Evolutionary conservation across 2,329 filamentous ascomycete species (phyloP).

Genomic region (Lecanicillium sp.): DNA sequence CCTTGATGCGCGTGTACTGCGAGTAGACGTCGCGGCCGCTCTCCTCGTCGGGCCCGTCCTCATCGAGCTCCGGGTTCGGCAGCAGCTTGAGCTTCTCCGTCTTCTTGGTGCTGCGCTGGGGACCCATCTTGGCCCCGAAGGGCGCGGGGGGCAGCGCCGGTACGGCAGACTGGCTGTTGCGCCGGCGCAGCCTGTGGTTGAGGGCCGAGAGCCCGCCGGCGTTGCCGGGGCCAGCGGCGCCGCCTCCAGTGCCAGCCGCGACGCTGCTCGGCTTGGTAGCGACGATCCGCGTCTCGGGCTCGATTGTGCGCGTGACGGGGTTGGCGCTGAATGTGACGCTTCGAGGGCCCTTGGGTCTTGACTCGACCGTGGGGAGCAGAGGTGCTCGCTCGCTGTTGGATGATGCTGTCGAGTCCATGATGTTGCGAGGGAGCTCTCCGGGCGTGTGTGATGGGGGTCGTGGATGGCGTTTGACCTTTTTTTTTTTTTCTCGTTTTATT

Average conservation of each 20-base stretch:
- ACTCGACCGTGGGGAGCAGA: conserved; percentile 27
- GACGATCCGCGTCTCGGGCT: conserved; percentile 34
- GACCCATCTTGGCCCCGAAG: conserved; percentile 68
- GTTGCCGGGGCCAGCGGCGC: conserved; percentile 4
- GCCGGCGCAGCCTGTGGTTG: conserved; percentile 79
- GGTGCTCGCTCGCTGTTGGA: conserved; percentile 29
- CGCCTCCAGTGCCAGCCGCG: conserved; percentile 21
- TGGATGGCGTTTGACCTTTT: background rate
- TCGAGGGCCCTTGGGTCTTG: conserved; percentile 44
- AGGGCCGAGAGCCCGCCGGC: conserved; percentile 67
- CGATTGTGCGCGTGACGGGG: conserved; percentile 56
- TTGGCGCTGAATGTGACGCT: conserved; percentile 75
- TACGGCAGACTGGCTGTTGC: conserved; percentile 69
- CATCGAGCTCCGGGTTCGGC: conserved; percentile 78
- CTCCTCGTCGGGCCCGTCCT: conserved; percentile 76
- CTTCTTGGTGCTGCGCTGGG: conserved; percentile 90
- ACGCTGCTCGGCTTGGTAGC: conserved; percentile 20
- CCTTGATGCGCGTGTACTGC: conserved; percentile 96
- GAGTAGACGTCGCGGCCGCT: conserved; percentile 94
- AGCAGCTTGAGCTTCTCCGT: conserved; percentile 97
- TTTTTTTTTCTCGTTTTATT: no score
- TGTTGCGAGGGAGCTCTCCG: background rate
- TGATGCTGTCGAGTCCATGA: conserved; percentile 12
- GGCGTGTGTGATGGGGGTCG: background rate
- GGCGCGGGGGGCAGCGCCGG: conserved; percentile 31